phyloP scores from a whole-genome alignment of 768 basidiomycete species.

The Baorangia bicolor region DNA sequence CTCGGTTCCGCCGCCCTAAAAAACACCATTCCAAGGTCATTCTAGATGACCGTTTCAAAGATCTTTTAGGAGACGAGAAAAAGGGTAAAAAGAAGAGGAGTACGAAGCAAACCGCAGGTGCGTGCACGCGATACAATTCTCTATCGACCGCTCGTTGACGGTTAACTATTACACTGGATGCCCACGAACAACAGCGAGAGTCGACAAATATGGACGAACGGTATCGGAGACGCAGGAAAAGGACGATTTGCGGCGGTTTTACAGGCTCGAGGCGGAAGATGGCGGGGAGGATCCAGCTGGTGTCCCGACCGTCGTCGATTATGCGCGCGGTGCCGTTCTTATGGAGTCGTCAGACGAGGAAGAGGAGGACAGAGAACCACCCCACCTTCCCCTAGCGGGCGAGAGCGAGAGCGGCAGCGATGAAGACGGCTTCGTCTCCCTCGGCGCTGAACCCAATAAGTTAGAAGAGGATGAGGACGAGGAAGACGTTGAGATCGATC shows the following conservation, averaged over 20 bases:
- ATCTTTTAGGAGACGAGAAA: conserved; percentile 58
- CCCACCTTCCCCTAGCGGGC: conserved; percentile 20
- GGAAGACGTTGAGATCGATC: conserved; percentile 60
- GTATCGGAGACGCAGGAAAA: conserved; percentile 66
- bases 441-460: conserved; percentile 42
- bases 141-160: background rate
- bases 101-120: conserved; percentile 26
- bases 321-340: conserved; percentile 85
- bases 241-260: conserved; percentile 78
- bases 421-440: conserved; percentile 44
- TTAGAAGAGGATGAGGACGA: conserved; percentile 38
- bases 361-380: conserved; percentile 34
- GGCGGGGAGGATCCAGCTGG: conserved; percentile 22
- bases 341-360: conserved; percentile 88
- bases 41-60: conserved; percentile 90
- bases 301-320: conserved; percentile 53
- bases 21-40: conserved; percentile 80
- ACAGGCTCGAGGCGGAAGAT: conserved; percentile 56
- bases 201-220: conserved; percentile 89
- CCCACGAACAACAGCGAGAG: conserved; percentile 42
- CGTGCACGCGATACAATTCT: background rate
- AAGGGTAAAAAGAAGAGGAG: conserved; percentile 38
- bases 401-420: conserved; percentile 52
- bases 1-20: conserved; percentile 85
- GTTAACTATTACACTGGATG: background rate